Conservation (phyloP, 345 rosid species). For the Melaleuca alternifolia region DNA sequence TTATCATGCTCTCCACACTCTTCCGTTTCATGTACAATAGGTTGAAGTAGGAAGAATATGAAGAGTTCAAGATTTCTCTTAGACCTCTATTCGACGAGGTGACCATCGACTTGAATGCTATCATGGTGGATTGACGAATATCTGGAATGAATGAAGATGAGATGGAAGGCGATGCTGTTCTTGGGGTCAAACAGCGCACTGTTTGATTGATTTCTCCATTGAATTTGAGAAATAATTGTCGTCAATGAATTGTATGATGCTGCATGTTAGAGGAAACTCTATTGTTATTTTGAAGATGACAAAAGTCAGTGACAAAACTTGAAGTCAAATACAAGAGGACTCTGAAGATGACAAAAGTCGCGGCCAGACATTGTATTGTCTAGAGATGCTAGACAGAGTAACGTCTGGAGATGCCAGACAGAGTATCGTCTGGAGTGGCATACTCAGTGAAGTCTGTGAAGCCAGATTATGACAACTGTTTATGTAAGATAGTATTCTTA, state of each 20-base stretch:
- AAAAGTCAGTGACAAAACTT: too few species aligned
- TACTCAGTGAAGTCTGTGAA: too few species aligned
- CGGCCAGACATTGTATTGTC: too few species aligned
- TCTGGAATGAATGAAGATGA: neutral
- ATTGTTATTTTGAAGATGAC: too few species aligned
- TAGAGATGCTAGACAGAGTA: too few species aligned
- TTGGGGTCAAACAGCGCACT: rapidly evolving
- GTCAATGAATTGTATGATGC: neutral
- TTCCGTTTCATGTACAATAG: neutral
- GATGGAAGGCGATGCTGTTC: neutral
- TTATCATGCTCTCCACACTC: neutral
- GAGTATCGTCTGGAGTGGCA: too few species aligned
- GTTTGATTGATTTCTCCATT: neutral
- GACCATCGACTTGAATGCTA: neutral
- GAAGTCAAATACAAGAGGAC: too few species aligned
- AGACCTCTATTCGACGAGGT: neutral
- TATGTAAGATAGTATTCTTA: too few species aligned
- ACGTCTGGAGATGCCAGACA: too few species aligned
- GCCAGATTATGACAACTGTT: too few species aligned
- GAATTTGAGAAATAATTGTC: neutral
- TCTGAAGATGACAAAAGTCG: too few species aligned
- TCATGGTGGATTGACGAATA: neutral
- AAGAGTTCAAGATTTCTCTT: neutral
- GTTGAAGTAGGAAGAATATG: neutral
- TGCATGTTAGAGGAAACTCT: too few species aligned